Evolutionary conservation across 2,329 filamentous ascomycete species (phyloP), one percentile per base, ranked within the genome.

Genomic region (Pseudogymnoascus sp.): DNA sequence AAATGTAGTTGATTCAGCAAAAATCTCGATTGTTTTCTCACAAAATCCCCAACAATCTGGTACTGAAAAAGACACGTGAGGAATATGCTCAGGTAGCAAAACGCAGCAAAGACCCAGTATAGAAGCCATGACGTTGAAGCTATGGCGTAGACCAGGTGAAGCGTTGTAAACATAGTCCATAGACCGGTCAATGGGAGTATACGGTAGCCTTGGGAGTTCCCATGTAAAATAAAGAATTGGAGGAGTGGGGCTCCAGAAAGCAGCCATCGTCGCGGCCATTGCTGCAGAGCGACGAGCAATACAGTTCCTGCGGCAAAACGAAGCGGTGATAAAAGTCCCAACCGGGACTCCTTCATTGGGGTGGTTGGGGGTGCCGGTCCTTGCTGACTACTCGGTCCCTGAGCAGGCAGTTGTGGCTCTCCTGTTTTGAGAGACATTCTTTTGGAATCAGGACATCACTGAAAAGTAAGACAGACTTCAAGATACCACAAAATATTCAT

Each of bases 61-160:
- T 80, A 81, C 63, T 81, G 78, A 59, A 75, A 77, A 4, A 82
- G 66, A 41, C 75, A 78, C 3, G 76, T 73, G 11, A 81, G 61
- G 5, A 75, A 65, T 44, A 78, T 72, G 1, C 70, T 63, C 1
- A 75, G 73, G 66, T 77, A 81, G 64, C 78, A 80, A 0, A 65
- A 54, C 0, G 68, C 66, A 2, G 72, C 66, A 64, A 79, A 81
- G 1, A 75, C 64, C 65, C 73, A 74, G 61, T 78, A 77, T 0
- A 82, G 71, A 1, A 82, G 74, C 79, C 80, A 82, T 65, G 79
- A 81, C 11, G 79, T 81, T 10, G 79, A 73, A 50, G 72, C 75
- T 9, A 81, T 70, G 2, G 74, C 73, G 66, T 81, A 82, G 0
- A 71, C 63, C 2, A 81, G 68, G 64, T 81, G 79, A 26, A 81